Conservation (phyloP, 495 filamentous ascomycete species). For the Echria macrotheca region DNA sequence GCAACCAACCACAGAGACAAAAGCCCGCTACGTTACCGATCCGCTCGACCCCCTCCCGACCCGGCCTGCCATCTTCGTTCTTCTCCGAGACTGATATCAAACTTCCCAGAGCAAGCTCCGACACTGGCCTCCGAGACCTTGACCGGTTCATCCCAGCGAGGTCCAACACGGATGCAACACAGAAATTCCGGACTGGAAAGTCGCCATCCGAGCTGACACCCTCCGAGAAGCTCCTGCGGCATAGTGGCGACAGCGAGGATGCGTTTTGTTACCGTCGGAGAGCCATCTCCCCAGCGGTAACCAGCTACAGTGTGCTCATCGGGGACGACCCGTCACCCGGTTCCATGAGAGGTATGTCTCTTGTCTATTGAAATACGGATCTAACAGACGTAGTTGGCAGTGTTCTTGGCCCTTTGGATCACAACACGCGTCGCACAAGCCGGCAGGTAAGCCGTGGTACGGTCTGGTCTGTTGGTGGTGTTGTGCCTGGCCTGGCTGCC, state of each 20-base stretch:
- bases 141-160: constrained; percentile 70
- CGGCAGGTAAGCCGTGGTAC: constrained; percentile 58
- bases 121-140: constrained; percentile 30
- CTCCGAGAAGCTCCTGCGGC: constrained; percentile 57
- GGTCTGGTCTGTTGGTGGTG: constrained; percentile 78
- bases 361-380: background rate
- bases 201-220: constrained; percentile 51
- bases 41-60: constrained; percentile 12
- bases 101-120: constrained; percentile 14
- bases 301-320: no score
- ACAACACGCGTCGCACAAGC: constrained; percentile 19
- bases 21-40: constrained; percentile 19
- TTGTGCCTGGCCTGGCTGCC: constrained; percentile 47
- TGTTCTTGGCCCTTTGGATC: constrained; percentile 31
- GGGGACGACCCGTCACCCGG: no score
- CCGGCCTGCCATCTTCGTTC: constrained; percentile 17
- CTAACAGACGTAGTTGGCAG: constrained; percentile 30
- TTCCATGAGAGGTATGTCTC: constrained; percentile 20
- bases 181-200: constrained; percentile 63
- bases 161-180: constrained; percentile 34
- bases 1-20: background rate
- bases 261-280: constrained; percentile 55
- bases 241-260: constrained; percentile 53
- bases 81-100: constrained; percentile 8
- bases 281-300: constrained; percentile 30